Evolutionary conservation across 2,329 filamentous ascomycete species (phyloP).

Genomic region (Leptographium lundbergii): DNA sequence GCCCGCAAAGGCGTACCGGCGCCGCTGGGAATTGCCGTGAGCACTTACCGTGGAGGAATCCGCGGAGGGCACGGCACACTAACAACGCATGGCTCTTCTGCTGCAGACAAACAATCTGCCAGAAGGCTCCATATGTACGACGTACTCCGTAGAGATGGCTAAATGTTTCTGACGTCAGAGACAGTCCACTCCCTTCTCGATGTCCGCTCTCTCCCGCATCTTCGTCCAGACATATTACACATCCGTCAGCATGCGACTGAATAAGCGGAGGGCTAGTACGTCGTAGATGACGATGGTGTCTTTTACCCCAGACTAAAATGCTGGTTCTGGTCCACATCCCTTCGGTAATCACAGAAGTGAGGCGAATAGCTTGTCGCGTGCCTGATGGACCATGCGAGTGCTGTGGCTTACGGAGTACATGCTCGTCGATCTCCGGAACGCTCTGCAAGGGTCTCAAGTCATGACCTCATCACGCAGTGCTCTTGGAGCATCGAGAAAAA

Average conservation of each 20-base stretch:
- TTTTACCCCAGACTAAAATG: background rate
- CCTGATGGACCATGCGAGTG: background rate
- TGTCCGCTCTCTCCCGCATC: background rate
- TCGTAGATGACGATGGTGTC: background rate
- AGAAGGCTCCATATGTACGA: background rate
- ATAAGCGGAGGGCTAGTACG: background rate
- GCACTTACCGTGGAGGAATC: background rate
- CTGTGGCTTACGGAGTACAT: too few species aligned
- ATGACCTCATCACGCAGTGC: background rate
- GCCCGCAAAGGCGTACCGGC: background rate
- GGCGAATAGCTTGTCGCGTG: background rate
- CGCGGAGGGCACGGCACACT: background rate
- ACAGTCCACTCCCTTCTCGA: background rate
- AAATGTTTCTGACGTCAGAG: background rate
- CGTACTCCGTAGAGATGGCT: background rate
- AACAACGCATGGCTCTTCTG: background rate
- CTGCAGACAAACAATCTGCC: background rate
- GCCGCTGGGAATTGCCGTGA: background rate
- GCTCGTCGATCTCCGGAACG: background rate
- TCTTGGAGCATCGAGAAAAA: background rate
- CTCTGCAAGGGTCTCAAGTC: background rate
- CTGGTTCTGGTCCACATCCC: background rate
- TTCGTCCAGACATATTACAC: too few species aligned
- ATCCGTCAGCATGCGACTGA: too few species aligned
- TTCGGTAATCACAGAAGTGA: background rate